Evolutionary conservation across 1,139 yeast genomes (phyloP).

Genomic region (Debaryomyces psychrophilus): DNA sequence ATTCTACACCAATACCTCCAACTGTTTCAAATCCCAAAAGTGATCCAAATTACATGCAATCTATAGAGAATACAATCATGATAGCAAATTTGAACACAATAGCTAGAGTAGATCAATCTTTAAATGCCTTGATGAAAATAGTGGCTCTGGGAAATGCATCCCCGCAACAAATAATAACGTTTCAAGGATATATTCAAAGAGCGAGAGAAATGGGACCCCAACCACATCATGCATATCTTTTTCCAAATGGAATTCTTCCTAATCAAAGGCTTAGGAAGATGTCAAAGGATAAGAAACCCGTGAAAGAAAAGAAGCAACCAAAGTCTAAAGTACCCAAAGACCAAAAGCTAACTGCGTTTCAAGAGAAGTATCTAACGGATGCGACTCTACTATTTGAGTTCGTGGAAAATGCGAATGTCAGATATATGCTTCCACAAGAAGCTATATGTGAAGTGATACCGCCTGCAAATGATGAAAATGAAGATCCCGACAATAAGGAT

Average conservation of each 20-base stretch:
- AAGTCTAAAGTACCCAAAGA: conserved; percentile 38
- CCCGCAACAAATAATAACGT: conserved; percentile 68
- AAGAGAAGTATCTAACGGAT: conserved; percentile 65
- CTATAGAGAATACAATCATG: conserved; percentile 74
- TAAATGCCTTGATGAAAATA: conserved; percentile 72
- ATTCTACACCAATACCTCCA: conserved; percentile 11
- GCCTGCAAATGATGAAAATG: conserved; percentile 29
- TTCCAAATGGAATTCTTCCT: conserved; percentile 18
- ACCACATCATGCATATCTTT: conserved; percentile 43
- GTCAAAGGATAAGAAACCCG: conserved; percentile 26
- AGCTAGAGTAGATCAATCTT: conserved; percentile 70
- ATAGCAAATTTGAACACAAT: conserved; percentile 79
- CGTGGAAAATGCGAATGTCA: conserved; percentile 73
- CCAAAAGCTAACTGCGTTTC: conserved; percentile 70
- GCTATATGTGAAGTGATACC: conserved; percentile 68
- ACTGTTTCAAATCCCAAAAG: conserved; percentile 17
- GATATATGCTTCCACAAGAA: conserved; percentile 75
- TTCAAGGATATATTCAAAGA: conserved; percentile 75
- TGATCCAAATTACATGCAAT: conserved; percentile 50
- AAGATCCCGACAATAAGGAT: conserved; percentile 43
- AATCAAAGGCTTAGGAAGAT: conserved; percentile 21
- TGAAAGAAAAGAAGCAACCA: conserved; percentile 30
- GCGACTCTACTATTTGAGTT: conserved; percentile 86
- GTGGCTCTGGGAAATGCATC: conserved; percentile 84
- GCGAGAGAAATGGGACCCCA: conserved; percentile 78